Evolutionary conservation across 2,329 filamentous ascomycete species (phyloP), one percentile per base, ranked within the genome.

Genomic region (Penicillium hordei): DNA sequence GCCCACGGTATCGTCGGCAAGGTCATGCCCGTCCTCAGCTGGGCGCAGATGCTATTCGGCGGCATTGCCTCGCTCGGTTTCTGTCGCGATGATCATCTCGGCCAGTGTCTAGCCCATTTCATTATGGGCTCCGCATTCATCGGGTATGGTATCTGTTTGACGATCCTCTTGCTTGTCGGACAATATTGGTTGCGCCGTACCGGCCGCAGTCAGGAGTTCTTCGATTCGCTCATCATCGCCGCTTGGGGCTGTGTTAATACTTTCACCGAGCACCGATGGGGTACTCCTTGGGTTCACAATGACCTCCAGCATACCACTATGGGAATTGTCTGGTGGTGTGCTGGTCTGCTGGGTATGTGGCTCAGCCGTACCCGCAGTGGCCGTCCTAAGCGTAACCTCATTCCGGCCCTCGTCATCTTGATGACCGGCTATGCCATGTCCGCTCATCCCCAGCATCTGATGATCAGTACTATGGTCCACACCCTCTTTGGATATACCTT

Each of bases 41-140:
- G 94, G 94, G 83, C 88, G 6, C 94, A 99, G 79, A 95, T 99
- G 87, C 73, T 99, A 7, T 96, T 99, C 75, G 94, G 94, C 50
- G 94, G 92, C 39, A 97, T 99, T 69, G 93, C 93, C 0, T 83
- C 90, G 4, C 81, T 96, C 55, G 94, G 94, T 23, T 97, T 96
- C 80, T 99, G 94, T 75, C 89, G 91, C 65, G 91, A 83, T 53
- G 93, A 97, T 57, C 93, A 99, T 71, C 75, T 92, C 1, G 93
- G 93, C 33, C 94, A 99, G 75, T 99, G 94, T 76, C 78, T 90
- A 42, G 94, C 94, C 1, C 94, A 99, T 75, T 99, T 97, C 76
- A 99, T 97, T 75, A 99, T 99, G 94, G 94, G 94, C 44, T 89
- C 90, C 65, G 93, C 93, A 1, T 99, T 99, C 72, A 93, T 99